Conservation (phyloP, 2,329 filamentous ascomycete genomes). For the Fusarium multiceps region DNA sequence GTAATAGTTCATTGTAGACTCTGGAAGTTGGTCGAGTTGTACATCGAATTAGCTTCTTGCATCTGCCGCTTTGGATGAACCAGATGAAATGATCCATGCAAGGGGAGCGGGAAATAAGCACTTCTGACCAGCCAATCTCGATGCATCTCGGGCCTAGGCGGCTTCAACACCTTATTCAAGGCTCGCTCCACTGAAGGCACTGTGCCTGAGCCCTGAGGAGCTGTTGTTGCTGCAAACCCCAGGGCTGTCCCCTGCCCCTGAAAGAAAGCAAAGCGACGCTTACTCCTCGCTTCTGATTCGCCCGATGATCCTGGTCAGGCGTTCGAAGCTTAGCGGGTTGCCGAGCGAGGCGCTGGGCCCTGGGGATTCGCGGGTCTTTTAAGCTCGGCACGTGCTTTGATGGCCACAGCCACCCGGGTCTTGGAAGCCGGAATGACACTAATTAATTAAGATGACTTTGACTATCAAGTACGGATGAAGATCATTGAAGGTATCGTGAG, state of each 20-base stretch:
- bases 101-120: constrained; percentile 27
- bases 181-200: constrained; percentile 22
- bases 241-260: constrained; percentile 38
- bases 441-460: constrained; percentile 1
- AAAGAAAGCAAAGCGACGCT: constrained; percentile 28
- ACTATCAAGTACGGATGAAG: neutral
- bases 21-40: neutral
- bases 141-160: constrained; percentile 25
- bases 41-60: constrained; percentile 24
- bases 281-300: constrained; percentile 34
- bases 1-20: neutral
- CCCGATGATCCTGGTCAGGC: constrained; percentile 6
- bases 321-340: constrained; percentile 38
- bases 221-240: neutral
- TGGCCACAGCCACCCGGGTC: constrained; percentile 17
- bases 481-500: neutral
- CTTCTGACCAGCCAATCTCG: constrained; percentile 38
- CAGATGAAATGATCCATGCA: constrained; percentile 25
- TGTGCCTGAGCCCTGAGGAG: constrained; percentile 5
- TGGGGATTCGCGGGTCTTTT: constrained; percentile 26
- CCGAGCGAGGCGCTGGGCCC: constrained; percentile 43
- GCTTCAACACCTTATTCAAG: constrained; percentile 21
- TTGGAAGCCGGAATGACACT: constrained; percentile 13
- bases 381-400: constrained; percentile 19
- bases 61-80: constrained; percentile 15